phyloP scores from a whole-genome alignment of 176 grass and related monocot genomes.

The Ensete ventricosum region DNA sequence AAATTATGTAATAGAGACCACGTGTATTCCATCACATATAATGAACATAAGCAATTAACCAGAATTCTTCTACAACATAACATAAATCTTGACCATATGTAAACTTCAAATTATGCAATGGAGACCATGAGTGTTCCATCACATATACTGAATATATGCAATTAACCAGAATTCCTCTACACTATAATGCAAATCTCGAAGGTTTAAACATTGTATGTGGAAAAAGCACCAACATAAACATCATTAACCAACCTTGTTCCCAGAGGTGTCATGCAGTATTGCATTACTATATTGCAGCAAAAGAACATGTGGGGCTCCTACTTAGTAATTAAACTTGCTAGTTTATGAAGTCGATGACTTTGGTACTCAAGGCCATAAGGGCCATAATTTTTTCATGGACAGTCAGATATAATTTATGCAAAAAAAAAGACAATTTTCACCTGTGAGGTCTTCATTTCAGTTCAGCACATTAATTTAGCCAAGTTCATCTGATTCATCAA shows the following conservation, averaged over 20 bases:
- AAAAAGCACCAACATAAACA: background rate
- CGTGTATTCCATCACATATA: background rate
- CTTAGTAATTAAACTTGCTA: too few species aligned
- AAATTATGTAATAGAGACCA: background rate
- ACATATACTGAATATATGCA: background rate
- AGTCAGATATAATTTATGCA: background rate
- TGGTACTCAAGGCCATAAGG: too few species aligned
- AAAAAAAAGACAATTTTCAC: background rate
- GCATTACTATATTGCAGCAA: too few species aligned
- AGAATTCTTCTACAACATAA: background rate
- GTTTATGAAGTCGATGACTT: too few species aligned
- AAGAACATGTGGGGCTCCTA: too few species aligned
- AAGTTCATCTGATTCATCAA: background rate
- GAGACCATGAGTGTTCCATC: background rate
- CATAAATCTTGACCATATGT: too few species aligned
- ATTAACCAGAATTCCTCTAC: background rate
- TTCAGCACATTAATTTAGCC: background rate
- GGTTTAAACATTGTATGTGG: background rate
- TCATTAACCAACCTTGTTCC: background rate
- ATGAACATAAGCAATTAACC: background rate
- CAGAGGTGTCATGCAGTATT: too few species aligned
- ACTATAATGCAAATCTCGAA: background rate
- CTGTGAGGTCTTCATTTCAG: slow-evolving; percentile 14
- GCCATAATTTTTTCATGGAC: too few species aligned
- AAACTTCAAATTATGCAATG: background rate